phyloP scores from a whole-genome alignment of 352 stramenopile species.

The Phytophthora tentaculata region DNA sequence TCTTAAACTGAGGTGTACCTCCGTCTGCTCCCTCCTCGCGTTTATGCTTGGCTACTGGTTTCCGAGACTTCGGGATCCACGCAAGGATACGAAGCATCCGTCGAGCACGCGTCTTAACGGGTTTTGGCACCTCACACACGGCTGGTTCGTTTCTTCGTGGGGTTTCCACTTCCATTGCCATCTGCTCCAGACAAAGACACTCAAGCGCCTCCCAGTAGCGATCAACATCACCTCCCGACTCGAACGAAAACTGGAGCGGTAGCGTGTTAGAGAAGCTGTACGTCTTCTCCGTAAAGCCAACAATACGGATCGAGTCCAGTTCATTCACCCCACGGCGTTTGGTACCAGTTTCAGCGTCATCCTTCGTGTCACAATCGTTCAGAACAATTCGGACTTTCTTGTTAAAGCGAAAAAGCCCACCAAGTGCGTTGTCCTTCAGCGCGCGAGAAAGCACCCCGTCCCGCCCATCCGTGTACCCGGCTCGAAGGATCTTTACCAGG shows the following conservation, averaged over 20 bases:
- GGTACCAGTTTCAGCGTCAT: slow-evolving; percentile 9
- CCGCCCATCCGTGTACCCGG: slow-evolving; percentile 70
- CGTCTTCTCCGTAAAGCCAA: slow-evolving; percentile 68
- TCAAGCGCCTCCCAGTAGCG: slow-evolving; percentile 83
- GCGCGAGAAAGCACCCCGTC: slow-evolving; percentile 70
- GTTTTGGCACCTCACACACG: slow-evolving; percentile 70
- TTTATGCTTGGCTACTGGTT: slow-evolving; percentile 40
- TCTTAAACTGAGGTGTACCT: slow-evolving; percentile 27
- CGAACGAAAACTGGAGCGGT: slow-evolving; percentile 63
- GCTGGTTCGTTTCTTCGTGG: slow-evolving; percentile 56
- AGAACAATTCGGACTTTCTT: slow-evolving; percentile 54
- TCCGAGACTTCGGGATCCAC: slow-evolving; percentile 79
- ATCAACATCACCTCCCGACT: slow-evolving; percentile 49
- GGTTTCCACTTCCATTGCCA: slow-evolving; percentile 79
- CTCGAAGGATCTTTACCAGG: slow-evolving; percentile 71
- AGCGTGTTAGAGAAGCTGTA: slow-evolving; percentile 73
- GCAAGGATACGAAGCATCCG: slow-evolving; percentile 73
- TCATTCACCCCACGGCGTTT: slow-evolving; percentile 35
- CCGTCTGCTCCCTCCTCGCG: slow-evolving; percentile 12
- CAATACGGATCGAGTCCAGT: slow-evolving; percentile 48
- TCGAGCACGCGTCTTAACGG: slow-evolving; percentile 60
- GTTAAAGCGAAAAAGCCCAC: slow-evolving; percentile 71
- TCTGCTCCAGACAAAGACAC: slow-evolving; percentile 79
- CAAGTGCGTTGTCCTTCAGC: slow-evolving; percentile 78
- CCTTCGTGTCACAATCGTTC: slow-evolving; percentile 38